Evolutionary conservation across 306 rosid species (phyloP), one percentile per base, ranked within the genome.

Genomic region (Cyclanthera cordifolia): DNA sequence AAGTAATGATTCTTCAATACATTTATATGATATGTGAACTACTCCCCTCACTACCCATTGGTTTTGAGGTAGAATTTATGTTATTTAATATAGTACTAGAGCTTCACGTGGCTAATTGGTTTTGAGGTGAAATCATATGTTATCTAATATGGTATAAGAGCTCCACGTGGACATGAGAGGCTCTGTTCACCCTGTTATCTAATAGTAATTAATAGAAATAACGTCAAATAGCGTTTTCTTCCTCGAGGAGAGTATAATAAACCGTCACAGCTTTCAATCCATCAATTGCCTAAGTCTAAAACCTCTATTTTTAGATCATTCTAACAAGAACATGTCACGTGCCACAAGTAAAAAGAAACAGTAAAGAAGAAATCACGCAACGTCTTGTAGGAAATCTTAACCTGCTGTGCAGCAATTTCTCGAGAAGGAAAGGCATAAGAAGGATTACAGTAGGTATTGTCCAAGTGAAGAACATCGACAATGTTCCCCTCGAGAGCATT

Each of bases 361-460:
- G 23, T 21, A 20, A 5, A 41, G 17, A 23, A 65, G 53, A 45
- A 27, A 57, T 25, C 15, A 56, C 2, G 15, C 4, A 4, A 25
- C 2, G 39, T 55, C 25, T 14, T 20, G 27, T 13, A 67, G 39
- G 32, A 58, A 39, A 64, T 52, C 20, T 45, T 51, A 28, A 88
- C 95, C 95, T 80, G 82, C 69, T 78, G 82, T 16, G 89, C 85
- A 2, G 88, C 82, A 46, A 80, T 57, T 57, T 67, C 64, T 17
- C 95, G 85, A 39, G 85, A 30, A 0, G 89, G 91, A 58, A 88
- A 88, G 77, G 70, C 82, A 77, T 82, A 80, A 6, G 75, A 73
- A 28, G 95, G 95, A 66, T 85, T 88, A 74, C 87, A 84, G 72
- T 88, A 88, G 11, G 91, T 88, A 65, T 88, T 88, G 61, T 88